Evolutionary conservation across 768 basidiomycete genomes (phyloP).

Genomic region (Mycena filopes): DNA sequence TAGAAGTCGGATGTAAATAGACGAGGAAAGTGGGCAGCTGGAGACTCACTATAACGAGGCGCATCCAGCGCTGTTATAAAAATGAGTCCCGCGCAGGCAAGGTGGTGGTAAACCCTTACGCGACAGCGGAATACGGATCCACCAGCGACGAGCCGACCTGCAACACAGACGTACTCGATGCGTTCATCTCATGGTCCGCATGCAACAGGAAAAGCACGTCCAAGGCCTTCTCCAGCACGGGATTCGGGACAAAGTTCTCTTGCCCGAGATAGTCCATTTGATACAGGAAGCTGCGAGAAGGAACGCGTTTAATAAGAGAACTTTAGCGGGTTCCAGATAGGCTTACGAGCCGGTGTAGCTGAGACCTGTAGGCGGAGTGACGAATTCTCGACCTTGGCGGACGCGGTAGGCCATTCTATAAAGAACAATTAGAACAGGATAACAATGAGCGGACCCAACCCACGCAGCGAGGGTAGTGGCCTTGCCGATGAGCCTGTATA

Average conservation of each 20-base stretch:
- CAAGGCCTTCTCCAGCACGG: conserved; percentile 86
- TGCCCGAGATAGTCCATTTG: conserved; percentile 88
- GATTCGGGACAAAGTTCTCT: conserved; percentile 81
- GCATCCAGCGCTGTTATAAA: conserved; percentile 72
- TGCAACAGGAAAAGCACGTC: conserved; percentile 90
- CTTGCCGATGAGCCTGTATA: conserved; percentile 89
- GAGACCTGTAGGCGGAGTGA: conserved; percentile 82
- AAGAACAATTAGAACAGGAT: background rate
- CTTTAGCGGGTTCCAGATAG: background rate
- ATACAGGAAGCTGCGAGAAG: conserved; percentile 75
- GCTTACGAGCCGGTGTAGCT: conserved; percentile 86
- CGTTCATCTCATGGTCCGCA: conserved; percentile 93
- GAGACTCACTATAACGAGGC: conserved; percentile 86
- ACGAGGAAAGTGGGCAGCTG: background rate
- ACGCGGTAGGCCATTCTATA: conserved; percentile 91
- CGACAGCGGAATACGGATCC: conserved; percentile 89
- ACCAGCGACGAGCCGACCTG: conserved; percentile 91
- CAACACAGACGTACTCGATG: conserved; percentile 85
- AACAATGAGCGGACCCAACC: conserved; percentile 38
- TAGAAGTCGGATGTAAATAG: conserved; percentile 37
- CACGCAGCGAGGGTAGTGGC: conserved; percentile 89
- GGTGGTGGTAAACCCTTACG: conserved; percentile 54
- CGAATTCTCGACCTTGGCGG: conserved; percentile 90
- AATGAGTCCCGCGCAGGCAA: conserved; percentile 9
- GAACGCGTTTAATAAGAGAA: conserved; percentile 12